Percentiles rank a stretch among this genome's conserved stretches.
phyloP scores from a whole-genome alignment of 2,329 filamentous ascomycete species.

The Hirsutella minnesotensis region DNA sequence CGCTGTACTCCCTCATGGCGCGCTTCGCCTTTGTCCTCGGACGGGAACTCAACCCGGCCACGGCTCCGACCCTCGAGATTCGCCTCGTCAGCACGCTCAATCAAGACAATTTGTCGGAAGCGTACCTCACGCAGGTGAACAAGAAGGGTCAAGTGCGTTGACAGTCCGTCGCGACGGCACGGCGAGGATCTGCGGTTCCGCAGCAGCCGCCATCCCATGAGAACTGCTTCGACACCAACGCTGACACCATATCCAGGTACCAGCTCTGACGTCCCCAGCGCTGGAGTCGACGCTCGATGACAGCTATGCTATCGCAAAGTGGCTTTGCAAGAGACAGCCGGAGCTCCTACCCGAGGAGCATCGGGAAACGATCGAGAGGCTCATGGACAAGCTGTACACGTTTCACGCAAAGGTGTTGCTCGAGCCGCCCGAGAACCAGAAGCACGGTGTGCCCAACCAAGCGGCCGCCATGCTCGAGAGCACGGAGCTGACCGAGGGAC shows the following conservation, averaged over 20 bases:
- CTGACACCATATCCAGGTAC: conserved; percentile 10
- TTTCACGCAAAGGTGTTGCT: conserved; percentile 15
- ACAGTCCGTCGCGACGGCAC: no score
- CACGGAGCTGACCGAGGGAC: conserved; percentile 11
- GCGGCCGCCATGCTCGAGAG: conserved; percentile 17
- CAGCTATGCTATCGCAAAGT: conserved; percentile 15
- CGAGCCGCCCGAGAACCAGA: conserved; percentile 10
- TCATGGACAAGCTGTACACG: conserved; percentile 14
- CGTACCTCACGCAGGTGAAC: conserved; percentile 15
- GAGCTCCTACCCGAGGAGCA: conserved; percentile 14
- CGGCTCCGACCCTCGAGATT: conserved; percentile 12
- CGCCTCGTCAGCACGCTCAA: conserved; percentile 14
- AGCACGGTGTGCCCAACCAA: conserved; percentile 14
- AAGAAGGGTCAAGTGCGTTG: conserved; percentile 15
- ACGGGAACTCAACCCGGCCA: conserved; percentile 10
- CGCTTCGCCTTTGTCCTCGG: conserved; percentile 16
- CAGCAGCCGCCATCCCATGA: no score
- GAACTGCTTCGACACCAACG: background rate
- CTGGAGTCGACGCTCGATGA: conserved; percentile 12
- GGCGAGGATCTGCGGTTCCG: no score
- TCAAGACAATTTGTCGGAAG: conserved; percentile 15
- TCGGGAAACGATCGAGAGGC: conserved; percentile 9
- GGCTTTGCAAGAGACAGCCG: conserved; percentile 16
- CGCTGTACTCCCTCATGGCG: conserved; percentile 18
- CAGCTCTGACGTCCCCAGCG: conserved; percentile 14